Evolutionary conservation across 352 stramenopile genomes (phyloP).

Genomic region (Phytophthora agathidicida): DNA sequence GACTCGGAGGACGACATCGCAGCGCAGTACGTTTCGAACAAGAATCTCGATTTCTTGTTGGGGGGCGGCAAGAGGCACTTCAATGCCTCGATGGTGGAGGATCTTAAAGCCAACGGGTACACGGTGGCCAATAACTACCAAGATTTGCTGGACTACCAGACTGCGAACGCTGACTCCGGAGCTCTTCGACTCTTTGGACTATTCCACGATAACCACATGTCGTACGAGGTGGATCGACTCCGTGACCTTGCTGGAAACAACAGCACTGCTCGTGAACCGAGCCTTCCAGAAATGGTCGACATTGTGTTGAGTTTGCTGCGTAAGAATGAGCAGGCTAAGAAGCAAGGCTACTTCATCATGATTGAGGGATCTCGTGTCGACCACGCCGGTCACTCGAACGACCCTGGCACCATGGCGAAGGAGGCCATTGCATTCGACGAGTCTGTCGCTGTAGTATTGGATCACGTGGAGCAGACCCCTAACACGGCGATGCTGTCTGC

Average conservation of each 20-base stretch:
- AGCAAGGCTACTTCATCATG: conserved; percentile 81
- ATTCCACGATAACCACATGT: conserved; percentile 71
- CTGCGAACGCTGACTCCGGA: conserved; percentile 46
- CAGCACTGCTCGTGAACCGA: conserved; percentile 55
- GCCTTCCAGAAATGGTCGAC: conserved; percentile 69
- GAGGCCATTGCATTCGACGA: conserved; percentile 78
- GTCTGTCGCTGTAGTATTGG: conserved; percentile 64
- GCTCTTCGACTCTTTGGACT: conserved; percentile 64
- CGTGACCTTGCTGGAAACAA: conserved; percentile 42
- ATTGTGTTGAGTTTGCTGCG: conserved; percentile 62
- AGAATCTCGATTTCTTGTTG: conserved; percentile 71
- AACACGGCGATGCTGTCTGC: conserved; percentile 67
- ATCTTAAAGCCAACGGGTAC: conserved; percentile 53
- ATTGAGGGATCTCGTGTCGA: conserved; percentile 79
- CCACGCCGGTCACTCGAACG: conserved; percentile 70
- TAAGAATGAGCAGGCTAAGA: conserved; percentile 73
- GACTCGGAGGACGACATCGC: conserved; percentile 64
- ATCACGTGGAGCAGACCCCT: conserved; percentile 50
- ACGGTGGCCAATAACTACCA: conserved; percentile 59
- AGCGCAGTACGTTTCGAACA: conserved; percentile 66
- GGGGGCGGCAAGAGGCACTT: conserved; percentile 61
- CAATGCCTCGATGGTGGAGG: conserved; percentile 49
- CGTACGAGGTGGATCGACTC: conserved; percentile 66
- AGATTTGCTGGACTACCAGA: conserved; percentile 59
- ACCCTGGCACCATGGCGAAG: conserved; percentile 69